Percentiles rank a stretch among this genome's conserved stretches.
Evolutionary conservation across 2,329 filamentous ascomycete genomes (phyloP).

Genomic region (Penicillium sp.): DNA sequence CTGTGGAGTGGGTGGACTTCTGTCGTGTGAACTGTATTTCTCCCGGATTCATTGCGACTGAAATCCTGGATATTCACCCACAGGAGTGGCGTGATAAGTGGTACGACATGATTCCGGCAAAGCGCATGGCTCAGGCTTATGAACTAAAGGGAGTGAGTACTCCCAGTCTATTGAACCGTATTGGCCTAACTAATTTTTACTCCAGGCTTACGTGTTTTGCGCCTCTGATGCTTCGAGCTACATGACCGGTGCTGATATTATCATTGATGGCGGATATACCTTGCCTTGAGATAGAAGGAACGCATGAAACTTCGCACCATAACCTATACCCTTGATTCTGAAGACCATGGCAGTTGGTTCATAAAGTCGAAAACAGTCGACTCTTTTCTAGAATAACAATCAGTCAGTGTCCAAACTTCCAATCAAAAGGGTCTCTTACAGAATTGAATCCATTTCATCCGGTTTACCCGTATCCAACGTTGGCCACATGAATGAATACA

Average conservation of each 20-base stretch:
- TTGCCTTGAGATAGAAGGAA: conserved; percentile 18
- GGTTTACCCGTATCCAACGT: conserved; percentile 15
- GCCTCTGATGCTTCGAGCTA: conserved; percentile 51
- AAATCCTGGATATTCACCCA: conserved; percentile 38
- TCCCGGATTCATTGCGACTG: conserved; percentile 43
- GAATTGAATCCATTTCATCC: conserved; percentile 13
- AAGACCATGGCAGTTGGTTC: conserved; percentile 10
- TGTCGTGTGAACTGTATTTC: conserved; percentile 42
- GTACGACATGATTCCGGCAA: conserved; percentile 41
- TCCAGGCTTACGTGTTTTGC: conserved; percentile 44
- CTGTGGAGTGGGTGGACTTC: conserved; percentile 43
- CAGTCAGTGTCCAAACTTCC: too few species aligned
- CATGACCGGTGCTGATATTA: conserved; percentile 50
- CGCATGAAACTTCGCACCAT: too few species aligned
- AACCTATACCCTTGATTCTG: not conserved
- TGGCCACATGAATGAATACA: conserved; percentile 27
- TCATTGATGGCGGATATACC: conserved; percentile 52
- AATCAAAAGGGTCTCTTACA: conserved; percentile 7
- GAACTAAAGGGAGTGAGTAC: conserved; percentile 40
- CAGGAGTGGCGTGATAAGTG: conserved; percentile 40
- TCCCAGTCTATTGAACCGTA: not conserved
- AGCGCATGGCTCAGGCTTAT: conserved; percentile 37
- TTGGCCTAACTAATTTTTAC: not conserved
- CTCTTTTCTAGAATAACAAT: conserved; percentile 7
- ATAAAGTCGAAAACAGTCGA: conserved; percentile 19